Evolutionary conservation across 495 filamentous ascomycete genomes (phyloP), one percentile per base, ranked within the genome.

Genomic region (Xylaria flabelliformis): DNA sequence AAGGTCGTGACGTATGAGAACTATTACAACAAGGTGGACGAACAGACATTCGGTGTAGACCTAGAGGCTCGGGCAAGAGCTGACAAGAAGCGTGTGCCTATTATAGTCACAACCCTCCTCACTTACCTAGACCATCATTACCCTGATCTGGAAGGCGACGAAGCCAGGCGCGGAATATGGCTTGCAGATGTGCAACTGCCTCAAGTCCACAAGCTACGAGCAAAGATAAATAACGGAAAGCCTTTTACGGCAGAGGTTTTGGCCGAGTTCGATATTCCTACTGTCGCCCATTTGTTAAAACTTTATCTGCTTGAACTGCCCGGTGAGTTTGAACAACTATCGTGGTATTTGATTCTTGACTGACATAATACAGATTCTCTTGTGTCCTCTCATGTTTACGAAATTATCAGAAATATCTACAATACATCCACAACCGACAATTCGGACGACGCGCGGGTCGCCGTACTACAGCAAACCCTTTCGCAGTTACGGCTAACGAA

Each of bases 361-460:
- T 81, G 55, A 77, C 74, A 44, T 32, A 8, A 8, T 56, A 4
- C 36, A 93, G 96, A 99, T 81, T 98, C 96, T 26, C 89, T 99
- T 70, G 97, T 99, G 73, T 98, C 97, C 62, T 97, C 94, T 32
- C 95, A 97, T 79, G 94, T 98, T 72, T 99, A 99, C 81, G 96
- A 99, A 85, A 98, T 99, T 79, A 91, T 99, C 75, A 94, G 97
- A 80, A 98, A 93, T 1, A 97, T 98, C 69, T 99, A 99, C 82
- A 91, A 90, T 64, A 94, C 93, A 39, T 90, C 94, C 41, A 90
- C 94, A 71, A 87, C 91, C 39, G 92, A 94, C 68, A 80, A 83
- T 12, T 86, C 86, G 24, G 90, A 92, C 64, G 80, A 83, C 4
- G 88, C 91, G 53, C 94, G 96, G 56, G 88, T 98, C 72, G 92